These are phyloP conservation scores for Ceratobasidium sp. DNA, from an alignment of 1,284 basidiomycete genomes.

Conservation along the genomic window DNA sequence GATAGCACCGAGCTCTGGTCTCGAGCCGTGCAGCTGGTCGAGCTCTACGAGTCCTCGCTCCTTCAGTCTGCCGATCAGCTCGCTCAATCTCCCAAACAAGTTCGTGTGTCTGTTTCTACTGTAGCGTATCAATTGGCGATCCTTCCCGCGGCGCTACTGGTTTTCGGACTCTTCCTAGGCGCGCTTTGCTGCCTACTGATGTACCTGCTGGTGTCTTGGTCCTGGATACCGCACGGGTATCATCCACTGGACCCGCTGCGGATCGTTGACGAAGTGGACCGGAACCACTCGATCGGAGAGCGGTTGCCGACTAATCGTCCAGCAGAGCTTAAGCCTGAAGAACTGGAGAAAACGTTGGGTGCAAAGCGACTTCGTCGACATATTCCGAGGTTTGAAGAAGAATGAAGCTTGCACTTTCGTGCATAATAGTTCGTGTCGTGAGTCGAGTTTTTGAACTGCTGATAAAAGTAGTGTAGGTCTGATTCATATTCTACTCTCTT, in stretches of 20 bases:
- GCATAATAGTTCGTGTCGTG: no score
- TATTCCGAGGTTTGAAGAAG: background rate
- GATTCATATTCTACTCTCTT: no score
- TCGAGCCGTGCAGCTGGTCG: conserved; percentile 17
- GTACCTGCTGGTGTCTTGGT: background rate
- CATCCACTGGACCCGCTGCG: background rate
- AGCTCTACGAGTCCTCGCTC: conserved; percentile 6
- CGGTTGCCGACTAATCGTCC: background rate
- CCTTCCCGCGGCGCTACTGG: conserved; percentile 9
- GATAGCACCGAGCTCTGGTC: background rate
- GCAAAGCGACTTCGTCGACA: background rate
- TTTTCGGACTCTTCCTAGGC: background rate
- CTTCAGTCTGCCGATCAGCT: background rate
- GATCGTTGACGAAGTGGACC: conserved; percentile 5
- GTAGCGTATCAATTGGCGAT: background rate
- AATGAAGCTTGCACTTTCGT: background rate
- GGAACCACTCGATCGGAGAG: background rate
- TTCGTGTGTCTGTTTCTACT: background rate
- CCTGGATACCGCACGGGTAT: background rate
- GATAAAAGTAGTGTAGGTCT: no score
- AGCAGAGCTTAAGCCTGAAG: background rate
- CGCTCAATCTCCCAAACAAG: background rate
- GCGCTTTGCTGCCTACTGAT: background rate
- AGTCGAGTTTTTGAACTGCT: no score
- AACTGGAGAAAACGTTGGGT: background rate